Conservation (phyloP, 495 filamentous ascomycete species). For the Bryoglossum gracile region DNA sequence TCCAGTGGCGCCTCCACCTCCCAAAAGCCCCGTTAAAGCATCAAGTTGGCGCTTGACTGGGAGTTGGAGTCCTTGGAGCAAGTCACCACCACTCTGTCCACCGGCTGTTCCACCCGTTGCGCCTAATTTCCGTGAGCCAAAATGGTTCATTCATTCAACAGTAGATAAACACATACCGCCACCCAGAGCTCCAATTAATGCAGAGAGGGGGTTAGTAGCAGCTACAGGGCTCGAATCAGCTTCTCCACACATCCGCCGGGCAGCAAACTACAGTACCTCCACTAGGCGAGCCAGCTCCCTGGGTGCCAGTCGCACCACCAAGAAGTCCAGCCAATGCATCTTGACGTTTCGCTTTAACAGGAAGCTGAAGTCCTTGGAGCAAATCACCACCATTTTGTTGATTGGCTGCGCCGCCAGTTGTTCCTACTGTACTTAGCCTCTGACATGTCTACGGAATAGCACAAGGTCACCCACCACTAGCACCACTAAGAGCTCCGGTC, state of each 20-base stretch:
- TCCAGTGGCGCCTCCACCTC: too few relatives aligned
- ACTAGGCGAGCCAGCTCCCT: too few relatives aligned
- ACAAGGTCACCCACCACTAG: neutral
- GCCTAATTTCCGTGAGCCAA: neutral
- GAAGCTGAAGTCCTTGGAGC: neutral
- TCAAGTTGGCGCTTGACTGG: too few relatives aligned
- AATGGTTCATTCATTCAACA: neutral
- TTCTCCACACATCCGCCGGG: too few relatives aligned
- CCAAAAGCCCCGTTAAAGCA: too few relatives aligned
- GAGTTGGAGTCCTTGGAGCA: neutral
- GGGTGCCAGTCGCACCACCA: neutral
- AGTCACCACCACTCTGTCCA: neutral
- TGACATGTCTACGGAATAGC: neutral
- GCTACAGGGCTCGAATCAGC: neutral
- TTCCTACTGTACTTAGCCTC: too few relatives aligned
- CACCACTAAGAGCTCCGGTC: conserved; percentile 2
- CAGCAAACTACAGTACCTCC: too few relatives aligned
- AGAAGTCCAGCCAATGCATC: conserved; percentile 1
- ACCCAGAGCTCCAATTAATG: conserved; percentile 1
- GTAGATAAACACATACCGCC: neutral
- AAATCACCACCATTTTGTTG: neutral
- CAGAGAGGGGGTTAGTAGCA: neutral
- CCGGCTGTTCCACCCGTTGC: neutral
- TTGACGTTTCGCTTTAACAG: neutral
- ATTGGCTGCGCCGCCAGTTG: neutral